phyloP scores from a whole-genome alignment of 202 grass and related monocot genomes.

The Thinopyrum obtusiflorum region DNA sequence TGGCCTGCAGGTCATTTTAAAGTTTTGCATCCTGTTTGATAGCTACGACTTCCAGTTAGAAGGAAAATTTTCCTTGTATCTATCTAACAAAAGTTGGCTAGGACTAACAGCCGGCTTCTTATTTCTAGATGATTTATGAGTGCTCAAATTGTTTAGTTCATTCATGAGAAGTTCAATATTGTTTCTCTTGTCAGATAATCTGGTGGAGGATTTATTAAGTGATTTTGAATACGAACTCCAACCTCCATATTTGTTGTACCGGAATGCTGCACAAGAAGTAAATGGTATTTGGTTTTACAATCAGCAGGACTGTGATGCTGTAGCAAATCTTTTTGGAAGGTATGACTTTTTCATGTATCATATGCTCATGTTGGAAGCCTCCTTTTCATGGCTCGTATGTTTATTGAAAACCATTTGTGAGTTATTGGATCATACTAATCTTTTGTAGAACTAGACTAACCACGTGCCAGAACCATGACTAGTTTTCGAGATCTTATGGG shows the following conservation, averaged over 20 bases:
- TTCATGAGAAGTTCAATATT: background rate
- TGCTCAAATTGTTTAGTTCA: background rate
- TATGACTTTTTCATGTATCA: slow-evolving; percentile 21
- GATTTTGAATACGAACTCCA: slow-evolving; percentile 98
- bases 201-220: slow-evolving; percentile 92
- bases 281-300: slow-evolving; percentile 99
- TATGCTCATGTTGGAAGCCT: slow-evolving; percentile 26
- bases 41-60: background rate
- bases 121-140: background rate
- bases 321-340: slow-evolving; percentile 87
- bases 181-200: slow-evolving; percentile 76
- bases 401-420: background rate
- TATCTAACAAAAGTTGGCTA: background rate
- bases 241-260: slow-evolving; percentile 87
- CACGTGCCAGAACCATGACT: background rate
- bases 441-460: background rate
- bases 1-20: background rate
- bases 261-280: slow-evolving; percentile 90
- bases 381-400: background rate
- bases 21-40: background rate
- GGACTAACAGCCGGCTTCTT: background rate
- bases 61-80: background rate
- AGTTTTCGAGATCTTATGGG: background rate
- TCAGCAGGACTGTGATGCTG: slow-evolving; percentile 79
- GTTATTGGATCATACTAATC: background rate